A percentile compares a stretch with the other conserved stretches of the same genome.
Conservation (phyloP, 2,329 filamentous ascomycete species). For the Tolypocladium cylindrosporum region DNA sequence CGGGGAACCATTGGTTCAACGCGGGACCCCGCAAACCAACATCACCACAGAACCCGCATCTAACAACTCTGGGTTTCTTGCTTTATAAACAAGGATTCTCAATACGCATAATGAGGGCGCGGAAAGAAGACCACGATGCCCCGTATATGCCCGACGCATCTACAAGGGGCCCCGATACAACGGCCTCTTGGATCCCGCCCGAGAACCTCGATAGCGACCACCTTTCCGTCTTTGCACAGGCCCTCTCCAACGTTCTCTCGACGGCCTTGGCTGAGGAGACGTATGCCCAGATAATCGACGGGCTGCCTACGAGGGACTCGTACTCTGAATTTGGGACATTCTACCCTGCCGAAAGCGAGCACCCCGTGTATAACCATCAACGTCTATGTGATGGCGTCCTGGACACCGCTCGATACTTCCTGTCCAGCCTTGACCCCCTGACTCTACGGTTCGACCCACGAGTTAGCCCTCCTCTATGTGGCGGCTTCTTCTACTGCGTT, state of each 20-base stretch:
- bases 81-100: too few relatives aligned
- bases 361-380: neutral
- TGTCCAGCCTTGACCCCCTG: neutral
- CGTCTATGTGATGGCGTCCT: neutral
- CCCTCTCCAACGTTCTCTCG: constrained; percentile 1
- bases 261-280: constrained; percentile 5
- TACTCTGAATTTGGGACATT: neutral
- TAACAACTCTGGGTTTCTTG: too few relatives aligned
- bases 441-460: neutral
- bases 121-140: neutral
- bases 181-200: neutral
- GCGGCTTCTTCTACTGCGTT: too few relatives aligned
- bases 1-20: too few relatives aligned
- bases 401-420: neutral
- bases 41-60: too few relatives aligned
- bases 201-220: neutral
- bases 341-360: neutral
- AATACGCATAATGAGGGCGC: neutral
- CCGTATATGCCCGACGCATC: neutral
- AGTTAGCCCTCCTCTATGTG: neutral
- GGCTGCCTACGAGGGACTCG: constrained; percentile 3
- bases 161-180: neutral
- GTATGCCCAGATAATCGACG: constrained; percentile 10
- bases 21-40: too few relatives aligned
- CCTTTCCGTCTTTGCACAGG: neutral